Evolutionary conservation across 208 protist species (phyloP), one percentile per base, ranked within the genome.

Genomic region (Plasmodiophora brassicae): DNA sequence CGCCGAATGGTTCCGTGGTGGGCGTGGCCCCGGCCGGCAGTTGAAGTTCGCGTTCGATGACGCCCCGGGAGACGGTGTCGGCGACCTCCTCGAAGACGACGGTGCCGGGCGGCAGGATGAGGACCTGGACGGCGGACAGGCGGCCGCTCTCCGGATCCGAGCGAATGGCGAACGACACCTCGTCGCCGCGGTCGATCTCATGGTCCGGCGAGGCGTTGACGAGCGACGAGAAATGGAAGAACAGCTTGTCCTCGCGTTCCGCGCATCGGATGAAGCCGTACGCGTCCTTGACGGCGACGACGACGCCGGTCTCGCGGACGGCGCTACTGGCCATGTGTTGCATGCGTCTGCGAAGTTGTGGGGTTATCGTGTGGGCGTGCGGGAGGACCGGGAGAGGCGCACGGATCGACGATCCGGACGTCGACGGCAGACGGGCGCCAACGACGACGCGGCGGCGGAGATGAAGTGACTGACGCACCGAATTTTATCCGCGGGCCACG

Each of bases 221-320:
- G 32, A 78, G 20, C 5, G 65, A 78, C 20, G 65, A 78, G n/a
- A 78, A 78, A 32, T 78, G 65, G 65, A 78, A 78, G 41, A 78
- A 78, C 32, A 78, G 5, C n/a, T 78, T 78, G 5, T 78, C 65
- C 41, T 78, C 65, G 41, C 65, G 65, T 32, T 78, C 65, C 20
- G 65, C 65, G 41, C 65, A 78, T 78, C 65, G 65, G 5, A 78
- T 78, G 41, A 78, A 78, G 65, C 65, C 65, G 41, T 44, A 78
- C 20, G 65, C 65, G 65, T 78, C 65, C n/a, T 78, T 78, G n/a
- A 78, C 65, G n/a, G 65, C n/a, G 65, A 78, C 41, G 41, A 78
- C 65, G 65, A 78, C 65, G n/a, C 65, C 65, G 65, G 65, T 78
- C n/a, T 78, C 65, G 41, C 65, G 65, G 41, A 78, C 65, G 5